Percentiles rank a stretch among this genome's conserved stretches.
phyloP scores from a whole-genome alignment of 176 grass and related monocot genomes.

The Bromus sterilis region DNA sequence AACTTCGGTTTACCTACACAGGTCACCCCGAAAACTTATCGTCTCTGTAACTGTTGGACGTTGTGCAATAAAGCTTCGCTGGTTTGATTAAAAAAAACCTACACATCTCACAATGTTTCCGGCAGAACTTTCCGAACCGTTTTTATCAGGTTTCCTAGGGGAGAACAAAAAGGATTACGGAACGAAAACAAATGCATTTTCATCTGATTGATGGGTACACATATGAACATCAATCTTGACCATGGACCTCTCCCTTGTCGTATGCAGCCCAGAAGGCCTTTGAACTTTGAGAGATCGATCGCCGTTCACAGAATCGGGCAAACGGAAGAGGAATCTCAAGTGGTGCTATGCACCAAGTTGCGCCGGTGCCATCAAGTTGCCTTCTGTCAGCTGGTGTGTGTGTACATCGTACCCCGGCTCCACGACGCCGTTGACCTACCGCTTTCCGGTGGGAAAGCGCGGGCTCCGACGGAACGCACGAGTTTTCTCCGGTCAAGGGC shows the following conservation, averaged over 20 bases:
- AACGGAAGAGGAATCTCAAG: not conserved
- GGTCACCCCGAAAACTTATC: too few relatives aligned
- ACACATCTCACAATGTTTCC: too few relatives aligned
- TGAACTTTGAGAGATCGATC: not conserved
- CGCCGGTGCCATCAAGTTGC: not conserved
- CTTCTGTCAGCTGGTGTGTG: not conserved
- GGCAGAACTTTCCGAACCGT: too few relatives aligned
- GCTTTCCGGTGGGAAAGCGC: not conserved
- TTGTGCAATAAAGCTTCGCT: too few relatives aligned
- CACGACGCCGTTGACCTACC: not conserved
- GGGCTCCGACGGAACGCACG: conserved; percentile 21
- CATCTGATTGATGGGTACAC: not conserved
- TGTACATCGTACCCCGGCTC: not conserved
- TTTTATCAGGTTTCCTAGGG: not conserved
- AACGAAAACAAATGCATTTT: not conserved
- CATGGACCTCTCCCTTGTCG: conserved; percentile 8
- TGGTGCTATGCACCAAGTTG: not conserved
- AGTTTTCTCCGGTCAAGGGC: conserved; percentile 10
- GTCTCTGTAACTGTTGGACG: too few relatives aligned
- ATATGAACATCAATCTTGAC: not conserved
- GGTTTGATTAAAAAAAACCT: too few relatives aligned
- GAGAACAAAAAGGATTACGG: not conserved
- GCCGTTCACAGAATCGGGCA: not conserved
- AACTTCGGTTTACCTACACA: not conserved
- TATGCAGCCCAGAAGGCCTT: not conserved